phyloP scores from a whole-genome alignment of 2,329 filamentous ascomycete genomes.

The Conoideocrella luteorostrata region DNA sequence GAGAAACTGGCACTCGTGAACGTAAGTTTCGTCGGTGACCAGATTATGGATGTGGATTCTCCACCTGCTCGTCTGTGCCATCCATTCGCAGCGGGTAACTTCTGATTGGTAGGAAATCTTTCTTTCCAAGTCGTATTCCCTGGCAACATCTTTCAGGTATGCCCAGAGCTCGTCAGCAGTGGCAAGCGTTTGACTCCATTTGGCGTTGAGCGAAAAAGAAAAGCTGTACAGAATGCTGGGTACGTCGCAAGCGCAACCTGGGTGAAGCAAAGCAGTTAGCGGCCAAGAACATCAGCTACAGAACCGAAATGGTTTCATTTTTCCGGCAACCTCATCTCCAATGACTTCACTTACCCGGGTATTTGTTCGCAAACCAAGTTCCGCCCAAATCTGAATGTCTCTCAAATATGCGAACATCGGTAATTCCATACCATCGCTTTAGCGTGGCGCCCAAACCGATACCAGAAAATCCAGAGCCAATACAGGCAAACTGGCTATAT shows the following conservation, averaged over 20 bases:
- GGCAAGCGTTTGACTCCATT: slow-evolving; percentile 54
- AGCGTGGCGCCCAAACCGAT: slow-evolving; percentile 56
- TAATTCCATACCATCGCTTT: slow-evolving; percentile 49
- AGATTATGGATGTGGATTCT: slow-evolving; percentile 22
- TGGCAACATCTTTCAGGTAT: slow-evolving; percentile 49
- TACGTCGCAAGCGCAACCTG: slow-evolving; percentile 46
- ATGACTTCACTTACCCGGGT: slow-evolving; percentile 40
- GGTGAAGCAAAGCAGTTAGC: background rate
- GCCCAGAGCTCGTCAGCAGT: slow-evolving; percentile 47
- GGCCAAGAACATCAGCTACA: background rate
- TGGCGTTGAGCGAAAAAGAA: slow-evolving; percentile 52
- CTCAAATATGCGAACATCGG: slow-evolving; percentile 56
- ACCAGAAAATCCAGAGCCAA: slow-evolving; percentile 57
- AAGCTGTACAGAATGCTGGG: slow-evolving; percentile 55
- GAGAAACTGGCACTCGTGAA: slow-evolving; percentile 35
- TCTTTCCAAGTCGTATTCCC: slow-evolving; percentile 32
- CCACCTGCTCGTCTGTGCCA: slow-evolving; percentile 28
- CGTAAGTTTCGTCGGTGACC: slow-evolving; percentile 14
- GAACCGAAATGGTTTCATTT: no score
- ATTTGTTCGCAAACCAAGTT: slow-evolving; percentile 58
- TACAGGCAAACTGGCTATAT: slow-evolving; percentile 35
- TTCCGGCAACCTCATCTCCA: no score
- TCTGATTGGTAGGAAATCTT: slow-evolving; percentile 33
- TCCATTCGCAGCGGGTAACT: slow-evolving; percentile 33
- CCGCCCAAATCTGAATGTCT: slow-evolving; percentile 51